A percentile compares a stretch with the other conserved stretches of the same genome.
These are phyloP conservation scores for Citrus inodora DNA, from an alignment of 345 rosid species.

Conservation along the genomic window DNA sequence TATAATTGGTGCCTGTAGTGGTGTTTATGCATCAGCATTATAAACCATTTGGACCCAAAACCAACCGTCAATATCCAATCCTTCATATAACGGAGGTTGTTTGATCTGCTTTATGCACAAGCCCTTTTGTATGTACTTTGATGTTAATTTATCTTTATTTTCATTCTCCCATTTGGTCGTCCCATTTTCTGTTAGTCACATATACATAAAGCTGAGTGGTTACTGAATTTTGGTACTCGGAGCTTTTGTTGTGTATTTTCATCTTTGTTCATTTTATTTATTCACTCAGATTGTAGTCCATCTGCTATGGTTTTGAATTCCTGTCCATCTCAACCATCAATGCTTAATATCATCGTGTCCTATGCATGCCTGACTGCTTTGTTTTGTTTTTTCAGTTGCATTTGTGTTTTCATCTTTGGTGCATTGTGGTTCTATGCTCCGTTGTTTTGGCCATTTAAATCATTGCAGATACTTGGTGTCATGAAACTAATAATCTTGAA, in stretches of 20 bases:
- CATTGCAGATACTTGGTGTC: neutral
- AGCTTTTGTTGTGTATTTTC: slow-evolving; percentile 20
- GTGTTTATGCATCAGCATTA: slow-evolving; percentile 28
- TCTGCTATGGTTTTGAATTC: slow-evolving; percentile 11
- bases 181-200: slow-evolving; percentile 6
- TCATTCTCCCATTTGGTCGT: neutral
- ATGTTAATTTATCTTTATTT: slow-evolving; percentile 33
- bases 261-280: slow-evolving; percentile 11
- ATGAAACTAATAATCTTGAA: neutral
- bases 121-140: slow-evolving; percentile 38
- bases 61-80: slow-evolving; percentile 14
- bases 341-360: neutral
- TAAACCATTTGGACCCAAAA: slow-evolving; percentile 21
- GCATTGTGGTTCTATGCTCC: neutral
- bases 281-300: slow-evolving; percentile 20
- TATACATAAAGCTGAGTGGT: slow-evolving; percentile 30
- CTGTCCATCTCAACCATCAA: neutral
- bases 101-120: slow-evolving; percentile 31
- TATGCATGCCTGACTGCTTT: neutral
- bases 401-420: neutral
- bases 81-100: slow-evolving; percentile 18
- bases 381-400: neutral
- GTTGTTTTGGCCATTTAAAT: neutral
- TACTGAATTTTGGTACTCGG: slow-evolving; percentile 27
- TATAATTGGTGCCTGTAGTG: slow-evolving; percentile 30